phyloP scores from a whole-genome alignment of 139 green algal species.

The Chlorella sp. region DNA sequence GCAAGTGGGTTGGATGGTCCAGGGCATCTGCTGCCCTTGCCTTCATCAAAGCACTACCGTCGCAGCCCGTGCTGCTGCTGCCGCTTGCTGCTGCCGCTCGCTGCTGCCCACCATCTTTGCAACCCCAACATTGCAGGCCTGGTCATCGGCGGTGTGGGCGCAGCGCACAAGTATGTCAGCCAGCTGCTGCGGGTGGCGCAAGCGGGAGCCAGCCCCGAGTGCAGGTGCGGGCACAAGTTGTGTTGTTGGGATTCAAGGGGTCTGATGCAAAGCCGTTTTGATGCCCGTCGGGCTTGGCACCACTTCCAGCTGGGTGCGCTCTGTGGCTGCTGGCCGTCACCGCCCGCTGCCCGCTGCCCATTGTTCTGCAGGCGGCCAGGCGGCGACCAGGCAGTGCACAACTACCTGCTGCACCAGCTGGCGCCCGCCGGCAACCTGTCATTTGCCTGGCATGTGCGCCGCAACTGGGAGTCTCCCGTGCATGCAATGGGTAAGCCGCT shows the following conservation, averaged over 20 bases:
- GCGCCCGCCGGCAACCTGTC: slow-evolving; percentile 2
- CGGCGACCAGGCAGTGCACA: slow-evolving; percentile 27
- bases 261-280: not conserved
- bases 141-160: slow-evolving; percentile 15
- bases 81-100: not conserved
- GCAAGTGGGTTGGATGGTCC: not conserved
- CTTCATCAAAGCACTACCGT: not conserved
- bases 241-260: not conserved
- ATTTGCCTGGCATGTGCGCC: not conserved
- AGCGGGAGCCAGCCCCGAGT: not conserved
- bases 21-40: not conserved
- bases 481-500: not conserved
- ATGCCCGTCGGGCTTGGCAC: not conserved
- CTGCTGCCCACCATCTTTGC: not conserved
- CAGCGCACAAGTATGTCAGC: not conserved
- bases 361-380: not conserved
- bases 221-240: not conserved
- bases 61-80: not conserved
- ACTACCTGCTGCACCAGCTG: slow-evolving; percentile 37
- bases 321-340: too few species aligned
- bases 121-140: too few species aligned
- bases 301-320: too few species aligned
- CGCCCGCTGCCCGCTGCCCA: too few species aligned
- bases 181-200: slow-evolving; percentile 20
- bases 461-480: slow-evolving; percentile 29